Evolutionary conservation across 106 monocot species (phyloP), one percentile per base, ranked within the genome.

Genomic region (Platanthera guangdongensis): DNA sequence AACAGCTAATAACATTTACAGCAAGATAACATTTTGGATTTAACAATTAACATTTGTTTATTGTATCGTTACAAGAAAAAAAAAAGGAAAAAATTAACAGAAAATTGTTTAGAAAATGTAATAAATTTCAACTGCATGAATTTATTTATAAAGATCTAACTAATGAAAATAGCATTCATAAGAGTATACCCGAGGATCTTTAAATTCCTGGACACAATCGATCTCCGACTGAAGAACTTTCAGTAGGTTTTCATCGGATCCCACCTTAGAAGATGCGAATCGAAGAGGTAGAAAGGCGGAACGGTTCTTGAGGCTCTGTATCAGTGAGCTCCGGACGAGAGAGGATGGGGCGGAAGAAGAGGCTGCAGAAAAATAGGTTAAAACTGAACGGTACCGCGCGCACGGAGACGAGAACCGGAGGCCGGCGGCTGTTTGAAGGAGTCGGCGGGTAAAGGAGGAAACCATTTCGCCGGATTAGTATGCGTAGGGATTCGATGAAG

Each of bases 181-280:
- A 6, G 51, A 70, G 10, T 8, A 11, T 28, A 87, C 80, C 84
- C 15, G 50, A 3, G 47, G 76, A 13, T 53, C 28, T 39, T 78
- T 81, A 10, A 76, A 70, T 68, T 82, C 30, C 50, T 70, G 51
- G 9, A 68, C 69, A 62, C 79, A 80, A 15, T 78, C 54, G 59
- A 88, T 88, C 80, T 88, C 85, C 9, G 85, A 79, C 13, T 80
- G 74, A 64, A 88, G 79, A 19, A 88, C 88, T 45, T 76, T 76
- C 69, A 57, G 67, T 48, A 88, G 82, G 53, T 74, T 88, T 63
- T 82, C 88, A 18, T 88, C 84, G 7, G 78, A 82, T 19, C 59
- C 69, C 13, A 46, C 54, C 74, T 82, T 65, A 15, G 79, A 73
- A 8, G 79, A 80, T 13, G 77, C 70, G 62, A 82, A 85, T 57